A percentile compares a stretch with the other conserved stretches of the same genome.
Conservation (phyloP, 345 rosid species). For the Arabidopsis suecica region DNA sequence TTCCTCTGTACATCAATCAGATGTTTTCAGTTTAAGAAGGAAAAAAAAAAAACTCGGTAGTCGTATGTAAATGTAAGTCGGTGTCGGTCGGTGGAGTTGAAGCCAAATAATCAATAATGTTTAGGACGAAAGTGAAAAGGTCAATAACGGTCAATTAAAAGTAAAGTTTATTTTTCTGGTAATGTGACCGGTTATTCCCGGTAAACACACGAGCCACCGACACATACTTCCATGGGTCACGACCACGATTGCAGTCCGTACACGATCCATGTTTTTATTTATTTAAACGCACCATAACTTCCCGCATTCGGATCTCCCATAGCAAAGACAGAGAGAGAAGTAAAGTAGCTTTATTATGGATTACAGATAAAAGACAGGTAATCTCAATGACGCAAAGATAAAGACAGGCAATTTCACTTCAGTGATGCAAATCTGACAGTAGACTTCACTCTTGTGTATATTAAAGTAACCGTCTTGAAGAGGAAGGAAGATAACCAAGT, state of each 20-base stretch:
- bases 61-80: slow-evolving; percentile 15
- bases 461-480: slow-evolving; percentile 27
- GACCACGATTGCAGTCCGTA: slow-evolving; percentile 31
- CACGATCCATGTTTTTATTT: slow-evolving; percentile 24
- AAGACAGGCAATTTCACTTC: background rate
- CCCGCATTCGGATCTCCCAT: slow-evolving; percentile 32
- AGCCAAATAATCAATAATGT: background rate
- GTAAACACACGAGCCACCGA: slow-evolving; percentile 43
- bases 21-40: background rate
- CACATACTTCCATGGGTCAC: slow-evolving; percentile 29
- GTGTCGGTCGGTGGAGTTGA: slow-evolving; percentile 37
- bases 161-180: slow-evolving; percentile 10
- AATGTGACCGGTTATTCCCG: slow-evolving; percentile 39
- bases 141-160: slow-evolving; percentile 15
- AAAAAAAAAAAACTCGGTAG: background rate
- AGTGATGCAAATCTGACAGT: slow-evolving; percentile 39
- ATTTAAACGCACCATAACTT: slow-evolving; percentile 29
- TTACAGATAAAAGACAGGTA: slow-evolving; percentile 27
- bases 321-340: background rate
- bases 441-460: slow-evolving; percentile 39
- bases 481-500: slow-evolving; percentile 15
- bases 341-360: slow-evolving; percentile 5
- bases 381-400: background rate
- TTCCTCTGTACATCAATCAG: background rate
- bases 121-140: slow-evolving; percentile 12